Percentiles rank a stretch among this genome's conserved stretches.
phyloP scores from a whole-genome alignment of 495 filamentous ascomycete species.

The Aspergillus avenaceus region DNA sequence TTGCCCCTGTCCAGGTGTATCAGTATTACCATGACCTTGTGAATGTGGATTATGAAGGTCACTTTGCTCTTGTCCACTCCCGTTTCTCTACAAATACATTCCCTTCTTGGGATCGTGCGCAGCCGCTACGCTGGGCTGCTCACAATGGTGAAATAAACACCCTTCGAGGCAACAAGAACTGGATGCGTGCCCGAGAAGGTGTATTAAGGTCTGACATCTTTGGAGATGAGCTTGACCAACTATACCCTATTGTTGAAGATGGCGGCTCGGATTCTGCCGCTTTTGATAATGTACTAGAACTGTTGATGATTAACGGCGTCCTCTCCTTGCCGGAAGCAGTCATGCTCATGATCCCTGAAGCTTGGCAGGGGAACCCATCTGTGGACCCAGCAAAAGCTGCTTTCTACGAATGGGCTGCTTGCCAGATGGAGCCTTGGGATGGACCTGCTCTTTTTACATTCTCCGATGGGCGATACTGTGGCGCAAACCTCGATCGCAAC shows the following conservation, averaged over 20 bases:
- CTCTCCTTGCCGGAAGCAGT: slow-evolving; percentile 95
- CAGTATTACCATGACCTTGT: slow-evolving; percentile 98
- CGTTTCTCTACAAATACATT: slow-evolving; percentile 99
- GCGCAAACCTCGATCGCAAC: slow-evolving; percentile 98
- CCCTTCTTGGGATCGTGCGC: slow-evolving; percentile 97
- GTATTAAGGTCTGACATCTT: slow-evolving; percentile 92
- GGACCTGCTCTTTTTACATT: slow-evolving; percentile 98
- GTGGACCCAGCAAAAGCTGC: slow-evolving; percentile 97
- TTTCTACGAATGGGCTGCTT: slow-evolving; percentile 99
- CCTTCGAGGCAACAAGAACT: slow-evolving; percentile 98
- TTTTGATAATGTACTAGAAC: slow-evolving; percentile 96
- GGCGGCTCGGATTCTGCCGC: slow-evolving; percentile 97
- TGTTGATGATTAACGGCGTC: slow-evolving; percentile 94
- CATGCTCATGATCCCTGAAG: slow-evolving; percentile 99
- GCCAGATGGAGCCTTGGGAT: slow-evolving; percentile 99
- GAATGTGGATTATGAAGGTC: slow-evolving; percentile 94
- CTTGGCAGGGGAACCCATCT: slow-evolving; percentile 90
- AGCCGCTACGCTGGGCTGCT: slow-evolving; percentile 94
- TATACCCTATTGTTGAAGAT: slow-evolving; percentile 96
- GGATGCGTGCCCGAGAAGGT: slow-evolving; percentile 98
- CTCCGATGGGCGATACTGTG: slow-evolving; percentile 95
- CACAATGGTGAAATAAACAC: slow-evolving; percentile 99
- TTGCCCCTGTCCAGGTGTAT: slow-evolving; percentile 97
- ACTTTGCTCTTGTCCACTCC: slow-evolving; percentile 97
- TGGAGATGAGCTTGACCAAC: slow-evolving; percentile 81